phyloP scores from a whole-genome alignment of 441 rosid species.

The Jatropha podagrica region DNA sequence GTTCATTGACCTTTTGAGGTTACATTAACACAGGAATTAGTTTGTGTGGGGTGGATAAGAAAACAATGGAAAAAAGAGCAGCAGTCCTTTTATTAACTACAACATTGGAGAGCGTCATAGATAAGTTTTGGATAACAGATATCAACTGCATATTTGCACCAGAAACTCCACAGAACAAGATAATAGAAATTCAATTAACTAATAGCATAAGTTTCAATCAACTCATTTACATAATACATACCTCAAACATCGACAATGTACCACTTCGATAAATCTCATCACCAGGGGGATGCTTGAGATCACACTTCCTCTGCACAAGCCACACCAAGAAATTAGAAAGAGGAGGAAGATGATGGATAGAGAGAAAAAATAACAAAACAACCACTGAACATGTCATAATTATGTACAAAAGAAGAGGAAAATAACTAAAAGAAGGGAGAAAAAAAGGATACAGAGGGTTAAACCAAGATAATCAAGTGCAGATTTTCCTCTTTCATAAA shows the following conservation, averaged over 20 bases:
- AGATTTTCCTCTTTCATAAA: not conserved
- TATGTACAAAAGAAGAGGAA: not conserved
- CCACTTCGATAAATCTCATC: slow-evolving; percentile 98
- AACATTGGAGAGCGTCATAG: not conserved
- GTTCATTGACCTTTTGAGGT: not conserved
- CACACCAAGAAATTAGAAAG: slow-evolving; percentile 3
- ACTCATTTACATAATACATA: slow-evolving; percentile 22
- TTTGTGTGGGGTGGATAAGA: not conserved
- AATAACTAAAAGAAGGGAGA: not conserved
- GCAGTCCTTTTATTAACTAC: not conserved
- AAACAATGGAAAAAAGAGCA: not conserved
- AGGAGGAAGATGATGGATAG: not conserved
- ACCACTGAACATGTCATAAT: not conserved
- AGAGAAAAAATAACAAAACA: not conserved
- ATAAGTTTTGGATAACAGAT: not conserved
- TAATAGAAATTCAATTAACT: not conserved
- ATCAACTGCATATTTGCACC: not conserved
- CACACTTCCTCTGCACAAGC: slow-evolving; percentile 79
- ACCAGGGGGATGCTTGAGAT: slow-evolving; percentile 98
- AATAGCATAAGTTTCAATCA: not conserved
- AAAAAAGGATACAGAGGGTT: not conserved
- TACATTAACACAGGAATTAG: not conserved
- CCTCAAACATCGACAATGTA: slow-evolving; percentile 99
- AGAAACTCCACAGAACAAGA: not conserved
- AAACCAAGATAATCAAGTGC: not conserved